A percentile compares a stretch with the other conserved stretches of the same genome.
phyloP scores from a whole-genome alignment of 208 protist genomes.

The Naegleria fowleri region DNA sequence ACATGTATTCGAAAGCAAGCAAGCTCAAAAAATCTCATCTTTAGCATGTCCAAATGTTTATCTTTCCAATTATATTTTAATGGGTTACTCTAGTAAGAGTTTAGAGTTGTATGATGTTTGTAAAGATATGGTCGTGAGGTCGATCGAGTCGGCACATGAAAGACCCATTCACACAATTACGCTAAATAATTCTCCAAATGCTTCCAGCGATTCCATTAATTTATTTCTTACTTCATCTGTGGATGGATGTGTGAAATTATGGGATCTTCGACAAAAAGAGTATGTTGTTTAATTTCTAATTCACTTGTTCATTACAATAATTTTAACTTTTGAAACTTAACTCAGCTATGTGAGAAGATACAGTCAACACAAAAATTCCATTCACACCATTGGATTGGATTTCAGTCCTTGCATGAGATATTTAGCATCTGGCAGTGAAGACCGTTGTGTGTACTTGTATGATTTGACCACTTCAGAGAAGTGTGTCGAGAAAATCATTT shows the following conservation, averaged over 20 bases:
- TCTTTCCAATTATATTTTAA: not conserved
- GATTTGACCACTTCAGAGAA: constrained; percentile 20
- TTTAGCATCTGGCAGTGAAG: constrained; percentile 35
- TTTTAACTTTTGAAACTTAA: no score
- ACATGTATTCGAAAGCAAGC: not conserved
- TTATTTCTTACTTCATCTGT: constrained; percentile 24
- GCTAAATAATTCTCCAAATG: not conserved
- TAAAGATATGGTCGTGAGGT: not conserved
- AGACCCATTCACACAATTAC: not conserved
- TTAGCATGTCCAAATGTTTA: not conserved
- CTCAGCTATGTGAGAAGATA: constrained; percentile 27
- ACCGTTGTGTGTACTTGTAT: constrained; percentile 34
- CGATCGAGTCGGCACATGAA: not conserved
- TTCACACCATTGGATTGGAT: constrained; percentile 20
- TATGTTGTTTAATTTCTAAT: no score
- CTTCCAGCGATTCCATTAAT: not conserved
- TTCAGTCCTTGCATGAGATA: constrained; percentile 38
- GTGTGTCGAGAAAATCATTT: not conserved
- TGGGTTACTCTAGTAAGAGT: not conserved
- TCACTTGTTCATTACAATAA: no score
- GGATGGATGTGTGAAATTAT: constrained; percentile 74
- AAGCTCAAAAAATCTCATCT: not conserved
- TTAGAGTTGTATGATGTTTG: not conserved
- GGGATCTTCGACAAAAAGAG: constrained; percentile 75
- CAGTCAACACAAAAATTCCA: constrained; percentile 28